Conservation (phyloP, 1,284 basidiomycete species). For the Meira miltonrushii region DNA sequence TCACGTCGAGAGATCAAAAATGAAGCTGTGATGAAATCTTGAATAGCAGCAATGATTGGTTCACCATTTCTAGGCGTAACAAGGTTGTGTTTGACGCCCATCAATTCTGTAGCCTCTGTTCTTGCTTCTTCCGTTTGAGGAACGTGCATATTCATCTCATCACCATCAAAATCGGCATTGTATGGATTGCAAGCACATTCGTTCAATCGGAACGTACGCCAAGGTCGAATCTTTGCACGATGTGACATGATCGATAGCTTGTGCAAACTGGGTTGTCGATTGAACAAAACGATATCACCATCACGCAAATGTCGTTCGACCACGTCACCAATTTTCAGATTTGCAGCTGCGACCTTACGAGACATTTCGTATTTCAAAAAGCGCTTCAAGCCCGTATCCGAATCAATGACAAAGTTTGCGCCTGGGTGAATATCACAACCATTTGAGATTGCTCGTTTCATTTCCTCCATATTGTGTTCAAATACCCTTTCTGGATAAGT, state of each 20-base stretch:
- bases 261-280: constrained; percentile 96
- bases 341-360: constrained; percentile 60
- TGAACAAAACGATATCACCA: constrained; percentile 96
- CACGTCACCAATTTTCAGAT: constrained; percentile 73
- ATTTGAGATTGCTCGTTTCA: constrained; percentile 77
- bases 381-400: constrained; percentile 70
- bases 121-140: constrained; percentile 98
- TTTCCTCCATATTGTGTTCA: constrained; percentile 74
- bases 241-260: constrained; percentile 83
- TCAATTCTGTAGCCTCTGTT: constrained; percentile 93
- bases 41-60: constrained; percentile 51
- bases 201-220: constrained; percentile 94
- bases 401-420: constrained; percentile 76
- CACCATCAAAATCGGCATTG: constrained; percentile 99
- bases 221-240: constrained; percentile 88
- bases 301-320: constrained; percentile 93
- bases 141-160: constrained; percentile 98
- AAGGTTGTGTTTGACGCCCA: constrained; percentile 95
- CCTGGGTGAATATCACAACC: constrained; percentile 90
- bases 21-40: constrained; percentile 60
- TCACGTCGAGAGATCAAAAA: constrained; percentile 90
- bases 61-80: constrained; percentile 61
- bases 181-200: constrained; percentile 99
- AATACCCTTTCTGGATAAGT: constrained; percentile 97
- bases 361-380: constrained; percentile 48